Percentiles rank a stretch among this genome's conserved stretches.
Conservation (phyloP, 208 protist species). For the Zelonia costaricensis region DNA sequence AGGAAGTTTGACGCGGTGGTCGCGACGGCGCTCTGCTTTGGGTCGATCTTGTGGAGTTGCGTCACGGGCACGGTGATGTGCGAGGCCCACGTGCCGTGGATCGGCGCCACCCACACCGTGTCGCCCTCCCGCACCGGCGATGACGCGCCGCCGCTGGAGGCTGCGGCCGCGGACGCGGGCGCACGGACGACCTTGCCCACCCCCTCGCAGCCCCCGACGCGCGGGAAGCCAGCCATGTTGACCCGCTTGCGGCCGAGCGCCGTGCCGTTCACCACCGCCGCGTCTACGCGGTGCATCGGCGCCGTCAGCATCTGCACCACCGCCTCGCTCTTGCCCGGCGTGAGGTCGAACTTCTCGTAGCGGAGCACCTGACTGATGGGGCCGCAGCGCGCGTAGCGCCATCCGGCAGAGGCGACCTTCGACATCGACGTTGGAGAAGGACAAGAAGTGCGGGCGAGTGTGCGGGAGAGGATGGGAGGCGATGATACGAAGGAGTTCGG, state of each 20-base stretch:
- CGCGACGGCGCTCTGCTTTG: constrained; percentile 46
- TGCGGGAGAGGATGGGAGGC: background rate
- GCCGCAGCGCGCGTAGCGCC: constrained; percentile 68
- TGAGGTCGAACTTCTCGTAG: constrained; percentile 55
- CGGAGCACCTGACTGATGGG: constrained; percentile 53
- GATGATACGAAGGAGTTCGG: no score
- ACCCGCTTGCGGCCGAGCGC: constrained; percentile 55
- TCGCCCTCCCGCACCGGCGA: constrained; percentile 65
- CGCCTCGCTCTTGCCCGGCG: constrained; percentile 44
- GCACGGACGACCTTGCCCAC: constrained; percentile 53
- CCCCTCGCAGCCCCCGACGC: constrained; percentile 69
- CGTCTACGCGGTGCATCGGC: constrained; percentile 67
- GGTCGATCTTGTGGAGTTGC: constrained; percentile 61
- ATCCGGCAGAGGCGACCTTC: constrained; percentile 60
- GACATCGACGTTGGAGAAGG: constrained; percentile 33
- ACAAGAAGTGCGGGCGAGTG: background rate
- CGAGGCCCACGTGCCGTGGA: constrained; percentile 73
- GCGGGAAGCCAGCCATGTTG: constrained; percentile 35
- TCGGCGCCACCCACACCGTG: constrained; percentile 69
- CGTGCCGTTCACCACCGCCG: constrained; percentile 71
- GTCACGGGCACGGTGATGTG: constrained; percentile 38
- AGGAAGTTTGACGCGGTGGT: constrained; percentile 73
- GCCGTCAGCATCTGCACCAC: constrained; percentile 64
- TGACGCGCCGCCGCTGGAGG: no score
- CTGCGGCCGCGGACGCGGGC: constrained; percentile 3